Percentiles rank a stretch among this genome's conserved stretches.
Conservation (phyloP, 768 basidiomycete genomes). For the Lactarius hatsudake region DNA sequence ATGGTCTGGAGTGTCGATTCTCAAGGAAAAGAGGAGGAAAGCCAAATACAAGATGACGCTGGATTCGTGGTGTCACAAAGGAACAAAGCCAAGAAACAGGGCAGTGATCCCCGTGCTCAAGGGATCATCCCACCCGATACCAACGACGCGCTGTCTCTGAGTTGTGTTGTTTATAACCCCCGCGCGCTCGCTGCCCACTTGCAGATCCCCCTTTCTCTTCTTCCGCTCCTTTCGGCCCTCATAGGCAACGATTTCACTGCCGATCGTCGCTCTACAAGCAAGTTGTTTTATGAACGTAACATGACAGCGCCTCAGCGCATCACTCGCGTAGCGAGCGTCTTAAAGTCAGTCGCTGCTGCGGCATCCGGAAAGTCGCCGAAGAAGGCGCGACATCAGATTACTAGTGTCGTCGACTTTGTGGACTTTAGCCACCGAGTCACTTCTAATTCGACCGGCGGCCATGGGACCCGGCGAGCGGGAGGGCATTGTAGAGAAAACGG, state of each 20-base stretch:
- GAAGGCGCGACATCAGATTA: constrained; percentile 54
- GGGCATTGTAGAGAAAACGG: constrained; percentile 61
- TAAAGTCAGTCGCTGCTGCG: constrained; percentile 53
- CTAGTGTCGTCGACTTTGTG: constrained; percentile 76
- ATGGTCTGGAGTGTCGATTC: constrained; percentile 58
- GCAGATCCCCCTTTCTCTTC: constrained; percentile 62
- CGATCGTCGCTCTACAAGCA: constrained; percentile 42
- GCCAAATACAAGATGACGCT: constrained; percentile 40
- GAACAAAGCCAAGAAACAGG: constrained; percentile 49
- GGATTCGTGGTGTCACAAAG: constrained; percentile 61
- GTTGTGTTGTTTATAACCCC: constrained; percentile 60
- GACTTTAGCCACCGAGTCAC: constrained; percentile 59
- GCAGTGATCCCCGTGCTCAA: constrained; percentile 24
- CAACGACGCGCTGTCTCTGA: constrained; percentile 46
- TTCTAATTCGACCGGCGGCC: constrained; percentile 50
- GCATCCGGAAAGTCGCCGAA: constrained; percentile 37
- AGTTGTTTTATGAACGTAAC: constrained; percentile 64
- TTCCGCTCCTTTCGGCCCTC: constrained; percentile 75
- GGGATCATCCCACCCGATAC: constrained; percentile 52
- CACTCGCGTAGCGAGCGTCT: constrained; percentile 55
- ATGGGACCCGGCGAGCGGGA: constrained; percentile 65
- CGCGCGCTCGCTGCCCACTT: constrained; percentile 59
- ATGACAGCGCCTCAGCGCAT: constrained; percentile 62
- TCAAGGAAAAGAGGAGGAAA: constrained; percentile 30
- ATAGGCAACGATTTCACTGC: constrained; percentile 80